Evolutionary conservation across 805 yeast species (phyloP).

Genomic region (Candida odintsovae): DNA sequence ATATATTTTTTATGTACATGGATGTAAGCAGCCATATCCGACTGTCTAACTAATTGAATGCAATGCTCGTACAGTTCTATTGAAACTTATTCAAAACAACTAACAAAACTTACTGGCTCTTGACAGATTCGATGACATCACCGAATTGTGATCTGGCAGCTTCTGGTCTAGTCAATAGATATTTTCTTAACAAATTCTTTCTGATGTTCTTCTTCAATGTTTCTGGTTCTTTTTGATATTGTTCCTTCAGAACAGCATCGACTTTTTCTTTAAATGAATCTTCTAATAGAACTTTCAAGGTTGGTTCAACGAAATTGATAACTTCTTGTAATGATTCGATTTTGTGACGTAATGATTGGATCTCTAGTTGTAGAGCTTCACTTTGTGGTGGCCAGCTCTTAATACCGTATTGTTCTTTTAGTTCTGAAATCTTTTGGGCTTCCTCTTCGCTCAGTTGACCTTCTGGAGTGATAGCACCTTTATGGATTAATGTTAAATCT

Average conservation of each 20-base stretch:
- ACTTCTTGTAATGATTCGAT: conserved; percentile 23
- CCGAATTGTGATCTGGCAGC: conserved; percentile 17
- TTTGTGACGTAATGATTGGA: conserved; percentile 25
- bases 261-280: conserved; percentile 33
- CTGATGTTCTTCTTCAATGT: conserved; percentile 44
- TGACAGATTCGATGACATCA: conserved; percentile 14
- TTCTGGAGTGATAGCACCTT: conserved; percentile 19
- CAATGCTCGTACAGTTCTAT: neutral
- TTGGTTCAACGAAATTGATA: conserved; percentile 31
- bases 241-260: conserved; percentile 27
- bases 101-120: conserved; percentile 1
- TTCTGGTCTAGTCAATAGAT: conserved; percentile 33
- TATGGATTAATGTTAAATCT: conserved; percentile 26
- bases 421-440: conserved; percentile 29
- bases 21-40: neutral
- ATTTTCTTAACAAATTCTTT: conserved; percentile 71
- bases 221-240: conserved; percentile 35
- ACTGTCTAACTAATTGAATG: neutral
- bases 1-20: neutral
- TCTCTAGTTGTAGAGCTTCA: conserved; percentile 34
- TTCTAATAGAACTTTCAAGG: conserved; percentile 30
- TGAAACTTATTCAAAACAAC: neutral
- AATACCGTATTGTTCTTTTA: conserved; percentile 41
- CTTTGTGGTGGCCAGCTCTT: conserved; percentile 41
- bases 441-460: conserved; percentile 29